These are phyloP conservation scores for Wickerhamomyces canadensis DNA, from an alignment of 805 yeast species.

Conservation along the genomic window DNA sequence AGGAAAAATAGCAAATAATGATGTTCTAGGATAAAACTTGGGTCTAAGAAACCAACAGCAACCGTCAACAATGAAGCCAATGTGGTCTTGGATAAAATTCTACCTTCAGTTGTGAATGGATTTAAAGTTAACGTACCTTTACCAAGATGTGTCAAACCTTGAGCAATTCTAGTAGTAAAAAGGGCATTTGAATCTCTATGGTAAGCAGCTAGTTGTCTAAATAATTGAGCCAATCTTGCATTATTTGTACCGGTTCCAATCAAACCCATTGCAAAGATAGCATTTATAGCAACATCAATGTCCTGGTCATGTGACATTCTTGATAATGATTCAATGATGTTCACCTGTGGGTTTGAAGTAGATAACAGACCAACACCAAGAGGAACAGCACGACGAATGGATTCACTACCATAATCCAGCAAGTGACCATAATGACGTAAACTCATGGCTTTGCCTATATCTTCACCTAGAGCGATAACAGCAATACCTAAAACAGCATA, in stretches of 20 bases:
- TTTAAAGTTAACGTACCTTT: constrained; percentile 90
- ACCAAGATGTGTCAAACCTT: constrained; percentile 92
- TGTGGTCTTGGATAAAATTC: constrained; percentile 79
- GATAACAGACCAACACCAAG: constrained; percentile 96
- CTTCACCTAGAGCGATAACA: constrained; percentile 94
- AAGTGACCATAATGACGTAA: constrained; percentile 94
- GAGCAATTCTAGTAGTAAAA: constrained; percentile 91
- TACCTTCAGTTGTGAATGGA: constrained; percentile 87
- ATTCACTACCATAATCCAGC: constrained; percentile 94
- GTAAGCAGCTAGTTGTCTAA: constrained; percentile 91
- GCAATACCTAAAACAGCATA: constrained; percentile 95
- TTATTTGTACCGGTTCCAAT: constrained; percentile 99
- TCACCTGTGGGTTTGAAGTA: constrained; percentile 92
- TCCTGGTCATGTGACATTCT: constrained; percentile 96
- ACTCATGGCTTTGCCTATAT: constrained; percentile 96
- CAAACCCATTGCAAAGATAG: constrained; percentile 94
- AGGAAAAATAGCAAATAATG: constrained; percentile 83
- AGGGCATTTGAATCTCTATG: constrained; percentile 88
- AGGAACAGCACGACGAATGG: constrained; percentile 91
- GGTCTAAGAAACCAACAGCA: constrained; percentile 78
- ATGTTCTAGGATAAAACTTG: constrained; percentile 74
- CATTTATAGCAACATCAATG: constrained; percentile 87
- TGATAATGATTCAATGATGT: constrained; percentile 92
- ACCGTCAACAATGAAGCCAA: constrained; percentile 86
- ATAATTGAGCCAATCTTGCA: constrained; percentile 93